A percentile compares a stretch with the other conserved stretches of the same genome.
Conservation (phyloP, 306 rosid genomes). For the Benincasa hispida region DNA sequence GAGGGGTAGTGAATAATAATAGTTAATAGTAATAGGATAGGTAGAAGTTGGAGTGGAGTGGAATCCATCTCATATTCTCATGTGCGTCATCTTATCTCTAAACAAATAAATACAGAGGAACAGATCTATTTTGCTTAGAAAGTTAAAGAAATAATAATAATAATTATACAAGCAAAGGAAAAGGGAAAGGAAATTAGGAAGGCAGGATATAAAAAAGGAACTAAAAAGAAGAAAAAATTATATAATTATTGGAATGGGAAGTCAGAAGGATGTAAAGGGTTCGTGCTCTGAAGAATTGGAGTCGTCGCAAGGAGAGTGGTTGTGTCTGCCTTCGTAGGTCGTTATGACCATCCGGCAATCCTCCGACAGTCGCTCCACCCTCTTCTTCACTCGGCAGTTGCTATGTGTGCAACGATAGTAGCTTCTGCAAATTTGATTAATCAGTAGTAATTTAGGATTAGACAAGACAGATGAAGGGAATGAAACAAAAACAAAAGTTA, state of each 20-base stretch:
- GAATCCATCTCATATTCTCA: not conserved
- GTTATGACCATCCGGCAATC: constrained; percentile 98
- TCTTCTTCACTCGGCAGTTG: constrained; percentile 91
- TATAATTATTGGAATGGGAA: not conserved
- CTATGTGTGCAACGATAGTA: constrained; percentile 90
- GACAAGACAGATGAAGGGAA: too few relatives aligned
- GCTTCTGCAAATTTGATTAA: constrained; percentile 34
- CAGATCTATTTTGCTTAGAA: not conserved
- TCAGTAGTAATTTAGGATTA: too few relatives aligned
- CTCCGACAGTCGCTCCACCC: constrained; percentile 88
- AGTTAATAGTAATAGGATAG: not conserved
- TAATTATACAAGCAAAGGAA: not conserved
- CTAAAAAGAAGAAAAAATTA: too few relatives aligned
- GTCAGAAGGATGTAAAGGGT: constrained; percentile 62
- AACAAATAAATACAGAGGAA: not conserved
- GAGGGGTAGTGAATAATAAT: not conserved
- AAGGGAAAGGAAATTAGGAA: not conserved
- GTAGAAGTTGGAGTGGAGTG: not conserved
- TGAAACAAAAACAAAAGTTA: too few relatives aligned
- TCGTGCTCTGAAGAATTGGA: constrained; percentile 86
- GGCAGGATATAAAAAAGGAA: not conserved
- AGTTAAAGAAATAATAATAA: not conserved
- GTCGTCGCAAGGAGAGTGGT: constrained; percentile 87
- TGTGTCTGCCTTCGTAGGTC: constrained; percentile 98
- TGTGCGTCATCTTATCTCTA: not conserved